These are phyloP conservation scores for Heterotrichella gracilis DNA, from an alignment of 352 stramenopile species.

Conservation along the genomic window DNA sequence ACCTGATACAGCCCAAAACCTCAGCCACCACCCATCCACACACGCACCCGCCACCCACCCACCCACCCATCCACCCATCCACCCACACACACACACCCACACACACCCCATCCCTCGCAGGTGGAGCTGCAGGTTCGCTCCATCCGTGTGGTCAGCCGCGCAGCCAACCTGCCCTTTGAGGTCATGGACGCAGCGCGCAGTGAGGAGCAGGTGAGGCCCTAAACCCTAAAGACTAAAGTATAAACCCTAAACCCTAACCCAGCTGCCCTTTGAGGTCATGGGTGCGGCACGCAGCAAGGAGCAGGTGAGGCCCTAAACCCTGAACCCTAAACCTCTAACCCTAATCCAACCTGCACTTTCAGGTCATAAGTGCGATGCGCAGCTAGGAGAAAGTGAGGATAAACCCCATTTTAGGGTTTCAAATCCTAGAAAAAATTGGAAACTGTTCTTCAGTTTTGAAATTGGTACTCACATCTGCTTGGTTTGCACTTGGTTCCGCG, in stretches of 20 bases:
- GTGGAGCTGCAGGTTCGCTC: constrained; percentile 66
- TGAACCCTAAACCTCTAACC: too few species aligned
- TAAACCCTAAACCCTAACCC: too few species aligned
- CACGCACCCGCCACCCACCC: constrained; percentile 14
- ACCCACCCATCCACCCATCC: not conserved
- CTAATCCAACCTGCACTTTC: constrained; percentile 45
- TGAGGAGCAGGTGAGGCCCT: constrained; percentile 37
- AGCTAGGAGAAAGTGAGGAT: constrained; percentile 40
- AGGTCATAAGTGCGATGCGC: constrained; percentile 67
- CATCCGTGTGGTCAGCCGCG: constrained; percentile 70
- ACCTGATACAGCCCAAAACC: constrained; percentile 15
- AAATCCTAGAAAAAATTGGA: too few species aligned
- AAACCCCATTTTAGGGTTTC: too few species aligned
- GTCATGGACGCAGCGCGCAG: constrained; percentile 65
- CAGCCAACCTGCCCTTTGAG: constrained; percentile 51
- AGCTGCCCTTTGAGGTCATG: constrained; percentile 66
- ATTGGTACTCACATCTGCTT: too few species aligned
- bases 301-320: too few species aligned
- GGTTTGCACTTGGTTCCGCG: too few species aligned
- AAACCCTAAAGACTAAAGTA: too few species aligned
- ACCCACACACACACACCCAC: constrained; percentile 16
- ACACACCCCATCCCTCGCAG: too few species aligned
- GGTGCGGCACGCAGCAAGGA: constrained; percentile 53
- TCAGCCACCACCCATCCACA: constrained; percentile 13
- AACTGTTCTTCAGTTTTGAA: too few species aligned